Evolutionary conservation across 2,329 filamentous ascomycete genomes (phyloP).

Genomic region (Neoascochyta sp.): DNA sequence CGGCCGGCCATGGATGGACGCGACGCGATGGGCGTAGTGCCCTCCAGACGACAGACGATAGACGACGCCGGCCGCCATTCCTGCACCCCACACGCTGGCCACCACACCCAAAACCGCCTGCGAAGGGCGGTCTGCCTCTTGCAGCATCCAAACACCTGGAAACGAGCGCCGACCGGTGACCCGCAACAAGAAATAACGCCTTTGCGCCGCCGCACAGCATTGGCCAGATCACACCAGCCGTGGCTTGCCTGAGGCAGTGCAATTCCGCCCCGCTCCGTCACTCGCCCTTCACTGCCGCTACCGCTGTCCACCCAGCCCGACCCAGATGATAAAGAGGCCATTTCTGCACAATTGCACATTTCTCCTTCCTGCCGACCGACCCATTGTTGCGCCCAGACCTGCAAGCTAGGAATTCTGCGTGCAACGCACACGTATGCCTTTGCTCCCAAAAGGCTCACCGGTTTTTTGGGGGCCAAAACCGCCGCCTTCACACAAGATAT

Average conservation of each 20-base stretch:
- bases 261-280: constrained; percentile 5
- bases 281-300: background rate
- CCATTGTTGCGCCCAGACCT: constrained; percentile 4
- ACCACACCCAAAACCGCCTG: constrained; percentile 7
- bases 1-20: too few species aligned
- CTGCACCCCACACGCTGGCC: constrained; percentile 3
- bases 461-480: constrained; percentile 7
- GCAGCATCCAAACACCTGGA: constrained; percentile 3
- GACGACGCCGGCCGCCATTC: constrained; percentile 8
- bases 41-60: constrained; percentile 1
- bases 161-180: constrained; percentile 17
- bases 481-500: constrained; percentile 2
- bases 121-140: constrained; percentile 12
- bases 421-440: constrained; percentile 4
- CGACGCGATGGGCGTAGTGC: too few species aligned
- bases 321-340: constrained; percentile 7
- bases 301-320: too few species aligned
- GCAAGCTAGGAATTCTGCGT: constrained; percentile 5
- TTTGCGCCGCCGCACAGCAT: constrained; percentile 11
- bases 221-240: constrained; percentile 11
- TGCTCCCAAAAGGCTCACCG: constrained; percentile 9
- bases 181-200: constrained; percentile 19
- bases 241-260: constrained; percentile 18
- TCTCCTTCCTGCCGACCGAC: constrained; percentile 2
- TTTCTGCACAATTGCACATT: constrained; percentile 3